These are phyloP conservation scores for Didymellaceae sp. DNA, from an alignment of 2,329 filamentous ascomycete genomes.

Conservation along the genomic window DNA sequence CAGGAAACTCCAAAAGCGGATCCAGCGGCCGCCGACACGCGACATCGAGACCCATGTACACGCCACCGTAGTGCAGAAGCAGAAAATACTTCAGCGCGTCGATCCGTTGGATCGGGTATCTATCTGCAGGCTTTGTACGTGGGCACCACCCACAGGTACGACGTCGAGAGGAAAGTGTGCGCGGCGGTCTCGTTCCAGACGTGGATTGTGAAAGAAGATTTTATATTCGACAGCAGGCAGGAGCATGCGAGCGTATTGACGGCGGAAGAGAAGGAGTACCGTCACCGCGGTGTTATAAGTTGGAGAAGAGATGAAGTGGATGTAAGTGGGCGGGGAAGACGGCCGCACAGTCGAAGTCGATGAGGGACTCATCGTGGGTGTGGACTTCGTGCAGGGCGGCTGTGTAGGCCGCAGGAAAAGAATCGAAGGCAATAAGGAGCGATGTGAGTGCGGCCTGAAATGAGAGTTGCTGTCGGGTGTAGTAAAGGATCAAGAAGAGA, in stretches of 20 bases:
- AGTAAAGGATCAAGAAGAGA: not conserved
- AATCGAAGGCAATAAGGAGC: slow-evolving; percentile 14
- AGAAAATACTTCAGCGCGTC: slow-evolving; percentile 36
- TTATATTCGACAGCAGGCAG: slow-evolving; percentile 24
- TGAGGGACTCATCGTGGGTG: slow-evolving; percentile 4
- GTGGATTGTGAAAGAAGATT: slow-evolving; percentile 27
- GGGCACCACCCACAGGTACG: slow-evolving; percentile 29
- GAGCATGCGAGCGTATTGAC: slow-evolving; percentile 20
- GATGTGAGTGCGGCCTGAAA: slow-evolving; percentile 16
- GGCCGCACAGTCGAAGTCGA: slow-evolving; percentile 18
- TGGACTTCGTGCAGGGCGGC: slow-evolving; percentile 19
- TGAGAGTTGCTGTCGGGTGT: slow-evolving; percentile 11
- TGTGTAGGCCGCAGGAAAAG: slow-evolving; percentile 20
- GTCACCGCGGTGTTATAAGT: slow-evolving; percentile 20
- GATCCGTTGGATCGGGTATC: slow-evolving; percentile 34
- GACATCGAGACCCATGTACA: slow-evolving; percentile 39
- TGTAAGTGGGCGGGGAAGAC: slow-evolving; percentile 9
- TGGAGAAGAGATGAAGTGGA: slow-evolving; percentile 27
- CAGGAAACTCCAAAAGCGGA: slow-evolving; percentile 24
- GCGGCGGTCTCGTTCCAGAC: slow-evolving; percentile 28
- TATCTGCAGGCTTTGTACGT: slow-evolving; percentile 34
- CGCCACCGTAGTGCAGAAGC: slow-evolving; percentile 32
- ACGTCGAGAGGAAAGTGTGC: slow-evolving; percentile 19
- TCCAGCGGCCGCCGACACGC: slow-evolving; percentile 27
- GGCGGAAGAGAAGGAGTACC: slow-evolving; percentile 3